A percentile compares a stretch with the other conserved stretches of the same genome.
These are phyloP conservation scores for Grosmannia serpens DNA, from an alignment of 2,329 filamentous ascomycete genomes.

Conservation along the genomic window DNA sequence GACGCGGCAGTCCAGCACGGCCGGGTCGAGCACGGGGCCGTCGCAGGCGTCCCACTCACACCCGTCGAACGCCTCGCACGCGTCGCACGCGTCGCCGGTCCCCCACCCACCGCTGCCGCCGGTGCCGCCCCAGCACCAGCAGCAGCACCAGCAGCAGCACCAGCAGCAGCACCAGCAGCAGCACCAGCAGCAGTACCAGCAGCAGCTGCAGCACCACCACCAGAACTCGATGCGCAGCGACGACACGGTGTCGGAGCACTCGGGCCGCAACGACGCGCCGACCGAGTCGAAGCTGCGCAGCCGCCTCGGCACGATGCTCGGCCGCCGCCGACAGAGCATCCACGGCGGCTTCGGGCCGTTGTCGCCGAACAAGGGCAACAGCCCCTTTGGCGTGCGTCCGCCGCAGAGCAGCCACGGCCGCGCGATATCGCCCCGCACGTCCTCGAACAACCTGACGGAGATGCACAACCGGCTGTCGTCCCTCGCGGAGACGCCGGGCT, in stretches of 20 bases:
- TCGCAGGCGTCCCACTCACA: slow-evolving; percentile 14
- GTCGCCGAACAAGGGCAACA: slow-evolving; percentile 39
- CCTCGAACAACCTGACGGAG: slow-evolving; percentile 47
- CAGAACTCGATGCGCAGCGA: slow-evolving; percentile 11
- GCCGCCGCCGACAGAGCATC: slow-evolving; percentile 53
- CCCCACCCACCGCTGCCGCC: slow-evolving; percentile 1
- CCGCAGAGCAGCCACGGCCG: slow-evolving; percentile 51
- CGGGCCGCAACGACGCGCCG: slow-evolving; percentile 27
- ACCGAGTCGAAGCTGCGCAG: slow-evolving; percentile 48
- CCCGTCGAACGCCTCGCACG: slow-evolving; percentile 8
- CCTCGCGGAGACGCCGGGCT: slow-evolving; percentile 43
- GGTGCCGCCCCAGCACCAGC: slow-evolving; percentile 1
- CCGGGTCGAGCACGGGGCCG: slow-evolving; percentile 19
- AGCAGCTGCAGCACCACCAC: background rate
- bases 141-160: background rate
- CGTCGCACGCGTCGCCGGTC: slow-evolving; percentile 1
- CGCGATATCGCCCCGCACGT: slow-evolving; percentile 44
- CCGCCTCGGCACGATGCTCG: slow-evolving; percentile 59
- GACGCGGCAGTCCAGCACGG: slow-evolving; percentile 28
- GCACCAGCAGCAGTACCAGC: background rate
- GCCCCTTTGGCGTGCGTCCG: slow-evolving; percentile 38
- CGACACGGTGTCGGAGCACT: slow-evolving; percentile 33
- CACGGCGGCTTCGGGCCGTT: slow-evolving; percentile 48
- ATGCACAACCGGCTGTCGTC: slow-evolving; percentile 41
- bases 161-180: background rate